A percentile compares a stretch with the other conserved stretches of the same genome.
Evolutionary conservation across 441 rosid genomes (phyloP).

Genomic region (Adansonia gregorii): DNA sequence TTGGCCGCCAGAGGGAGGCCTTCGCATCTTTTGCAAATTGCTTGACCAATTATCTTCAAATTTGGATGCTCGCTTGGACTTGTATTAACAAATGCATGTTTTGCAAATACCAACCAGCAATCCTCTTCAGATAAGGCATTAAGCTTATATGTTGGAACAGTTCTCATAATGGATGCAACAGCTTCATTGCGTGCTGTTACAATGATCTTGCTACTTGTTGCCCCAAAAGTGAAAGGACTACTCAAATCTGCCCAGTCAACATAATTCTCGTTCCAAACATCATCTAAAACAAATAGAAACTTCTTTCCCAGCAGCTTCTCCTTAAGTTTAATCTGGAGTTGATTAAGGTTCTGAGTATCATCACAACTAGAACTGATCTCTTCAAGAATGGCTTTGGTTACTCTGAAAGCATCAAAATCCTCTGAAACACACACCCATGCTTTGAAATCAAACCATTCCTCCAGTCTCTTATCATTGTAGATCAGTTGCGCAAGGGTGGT

Average conservation of each 20-base stretch:
- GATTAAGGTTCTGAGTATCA: background rate
- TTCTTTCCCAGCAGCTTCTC: background rate
- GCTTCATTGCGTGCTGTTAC: background rate
- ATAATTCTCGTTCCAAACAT: slow-evolving; percentile 23
- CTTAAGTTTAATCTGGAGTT: background rate
- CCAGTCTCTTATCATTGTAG: background rate
- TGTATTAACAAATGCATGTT: too few relatives aligned
- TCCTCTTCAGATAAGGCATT: background rate
- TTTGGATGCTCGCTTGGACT: background rate
- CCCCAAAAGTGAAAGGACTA: too few relatives aligned
- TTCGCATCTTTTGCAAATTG: background rate
- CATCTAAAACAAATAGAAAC: slow-evolving; percentile 25
- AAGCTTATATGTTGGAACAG: background rate
- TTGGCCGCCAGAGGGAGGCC: background rate
- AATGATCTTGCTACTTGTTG: too few relatives aligned
- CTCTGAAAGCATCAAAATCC: background rate
- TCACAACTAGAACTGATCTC: background rate
- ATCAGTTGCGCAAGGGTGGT: background rate
- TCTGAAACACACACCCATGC: background rate
- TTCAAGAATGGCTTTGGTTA: background rate
- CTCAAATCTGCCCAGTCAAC: slow-evolving; percentile 15
- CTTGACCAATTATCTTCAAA: background rate
- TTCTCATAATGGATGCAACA: background rate
- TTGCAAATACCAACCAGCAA: too few relatives aligned
- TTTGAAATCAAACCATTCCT: background rate